Base-by-base conservation (phyloP, 2,329 filamentous ascomycete species). In the Pseudopithomyces maydicus region DNA sequence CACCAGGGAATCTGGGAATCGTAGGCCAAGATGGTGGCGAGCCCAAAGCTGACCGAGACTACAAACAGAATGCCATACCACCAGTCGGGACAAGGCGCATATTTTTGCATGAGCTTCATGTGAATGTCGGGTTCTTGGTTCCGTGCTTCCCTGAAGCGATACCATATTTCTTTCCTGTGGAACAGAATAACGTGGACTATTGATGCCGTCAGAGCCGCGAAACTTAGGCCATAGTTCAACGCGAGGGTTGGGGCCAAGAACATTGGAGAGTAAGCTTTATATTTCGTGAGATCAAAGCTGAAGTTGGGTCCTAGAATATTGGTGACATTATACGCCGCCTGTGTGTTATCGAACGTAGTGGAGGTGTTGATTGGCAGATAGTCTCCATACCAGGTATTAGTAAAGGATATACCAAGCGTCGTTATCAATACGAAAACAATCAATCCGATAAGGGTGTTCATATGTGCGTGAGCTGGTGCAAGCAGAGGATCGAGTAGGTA, bases 1-100 rank as follows among this genome's bases (percentile, higher is more conserved):
- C 66, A 69, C 63, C 62, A 81, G 1, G 79, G 72, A 19, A 82
- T 67, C 54, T 80, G 75, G 0, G 80, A 81, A 6, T 65, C 59
- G 17, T 65, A 75, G 1, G 58, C 64, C 14, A 72, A 54, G 23
- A 67, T 61, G 1, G 66, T 63, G 3, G 62, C 67, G 14, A 75
- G 63, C 8, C 70, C 73, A 14, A 75, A 57, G 14, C 58, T 67
- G 20, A 73, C 55, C 50, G 86, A 85, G 17, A 84, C 57, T 5
- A 70, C 70, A 64, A 89, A 88, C 2, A 89, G 76, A 2, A 79
- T 73, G 68, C 84, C 80, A 42, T 74, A 75, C 72, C 72, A 75
- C 73, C 73, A 74, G 50, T 73, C 68, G 3, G 73, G 73, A n/a
- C 66, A 71, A 10, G 69, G 65, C 10, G 61, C 60, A 54, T 75